phyloP scores from a whole-genome alignment of 495 filamentous ascomycete genomes.

The Staphylotrichum longicolle region DNA sequence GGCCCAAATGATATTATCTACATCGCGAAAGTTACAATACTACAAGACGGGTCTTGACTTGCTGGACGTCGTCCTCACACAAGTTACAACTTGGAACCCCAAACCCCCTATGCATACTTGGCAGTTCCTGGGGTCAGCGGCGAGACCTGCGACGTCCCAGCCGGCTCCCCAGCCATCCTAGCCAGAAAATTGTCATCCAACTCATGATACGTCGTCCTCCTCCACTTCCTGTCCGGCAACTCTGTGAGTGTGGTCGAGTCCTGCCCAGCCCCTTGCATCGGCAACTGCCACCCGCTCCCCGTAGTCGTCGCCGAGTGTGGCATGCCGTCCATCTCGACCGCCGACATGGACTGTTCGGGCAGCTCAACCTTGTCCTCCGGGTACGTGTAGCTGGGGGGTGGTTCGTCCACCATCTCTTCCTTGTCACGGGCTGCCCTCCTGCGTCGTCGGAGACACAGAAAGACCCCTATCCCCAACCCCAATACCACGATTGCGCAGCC shows the following conservation, averaged over 20 bases:
- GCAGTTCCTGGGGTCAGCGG: not conserved
- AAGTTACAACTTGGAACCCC: no score
- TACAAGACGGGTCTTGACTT: no score
- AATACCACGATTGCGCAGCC: not conserved
- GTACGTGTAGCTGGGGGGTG: conserved; percentile 2
- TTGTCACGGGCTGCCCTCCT: not conserved
- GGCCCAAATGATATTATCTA: no score
- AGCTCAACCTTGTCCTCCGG: conserved; percentile 7
- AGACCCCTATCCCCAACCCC: conserved; percentile 4
- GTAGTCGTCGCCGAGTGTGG: not conserved
- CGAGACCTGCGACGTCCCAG: not conserved
- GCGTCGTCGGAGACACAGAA: conserved; percentile 3
- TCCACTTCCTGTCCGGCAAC: not conserved
- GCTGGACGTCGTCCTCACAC: no score
- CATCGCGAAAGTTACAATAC: no score
- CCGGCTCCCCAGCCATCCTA: not conserved
- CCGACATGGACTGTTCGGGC: not conserved
- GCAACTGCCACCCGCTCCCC: not conserved
- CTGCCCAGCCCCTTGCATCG: not conserved
- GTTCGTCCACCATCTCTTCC: not conserved
- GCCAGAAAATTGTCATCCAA: not conserved
- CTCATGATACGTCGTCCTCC: not conserved
- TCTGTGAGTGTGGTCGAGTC: conserved; percentile 1
- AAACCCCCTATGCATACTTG: not conserved
- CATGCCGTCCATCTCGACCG: not conserved